Evolutionary conservation across 75 land plant genomes (phyloP), one percentile per base, ranked within the genome.

Genomic region (Pinus albicaulis): DNA sequence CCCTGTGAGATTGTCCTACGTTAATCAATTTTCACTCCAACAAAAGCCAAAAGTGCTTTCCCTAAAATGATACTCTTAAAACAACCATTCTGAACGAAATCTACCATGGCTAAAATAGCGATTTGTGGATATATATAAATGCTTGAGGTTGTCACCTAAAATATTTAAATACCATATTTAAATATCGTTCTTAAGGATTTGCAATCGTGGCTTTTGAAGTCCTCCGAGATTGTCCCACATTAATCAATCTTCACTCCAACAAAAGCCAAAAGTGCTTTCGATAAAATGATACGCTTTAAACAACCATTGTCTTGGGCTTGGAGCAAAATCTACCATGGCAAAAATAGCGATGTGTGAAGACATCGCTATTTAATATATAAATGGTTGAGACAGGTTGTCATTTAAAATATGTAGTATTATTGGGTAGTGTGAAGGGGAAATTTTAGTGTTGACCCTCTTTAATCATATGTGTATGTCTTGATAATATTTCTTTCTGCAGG

Each of bases 401-500:
- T 38, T 38, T n/a, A 38, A 19, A 3, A 7, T 68, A 68, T 38
- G 4, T 7, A 36, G 1, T 38, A 17, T 3, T 64, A 64, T 31
- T 64, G 28, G n/a, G 11, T 20, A 11, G 38, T 12, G 23, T 36
- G 4, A 68, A 68, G 71, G 52, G 52, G 52, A 48, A 48, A 48
- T 72, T 26, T 20, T 55, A 16, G 17, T 23, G 20, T 55, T 53
- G 41, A 52, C 19, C 34, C 57, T 72, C 57, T 16, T 72, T 76
- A 11, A 19, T 64, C 16, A 76, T 48, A 70, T 48, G 31, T 38
- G 5, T 26, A 52, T 44, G 7, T 52, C 53, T 26, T 58, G 36
- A 60, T 24, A 1, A 15, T 25, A 23, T 76, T 55, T 59, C 48
- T 19, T 55, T 25, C 11, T 57, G 56, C 86, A 97, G 99, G 99